Base-by-base conservation (phyloP, 768 basidiomycete genomes). In the Psilocybe tampanensis region DNA sequence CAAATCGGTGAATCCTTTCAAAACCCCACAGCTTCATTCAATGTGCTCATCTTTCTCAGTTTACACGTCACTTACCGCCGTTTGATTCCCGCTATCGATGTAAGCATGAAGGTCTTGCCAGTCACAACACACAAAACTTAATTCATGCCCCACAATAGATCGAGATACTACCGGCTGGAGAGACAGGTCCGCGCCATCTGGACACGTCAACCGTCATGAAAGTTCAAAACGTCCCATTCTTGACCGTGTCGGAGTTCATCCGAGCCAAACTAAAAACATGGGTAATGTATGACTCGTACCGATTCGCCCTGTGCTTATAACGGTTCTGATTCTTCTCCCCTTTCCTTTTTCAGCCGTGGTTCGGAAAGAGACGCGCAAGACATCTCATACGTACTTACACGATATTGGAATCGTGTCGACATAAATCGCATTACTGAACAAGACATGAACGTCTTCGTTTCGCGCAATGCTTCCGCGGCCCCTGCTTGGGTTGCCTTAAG, bases 401-500 rank as follows among this genome's bases (percentile, higher is more conserved):
- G 83, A 54, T 90, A 88, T 66, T 93, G 92, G 91, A 89, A 88
- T 67, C 79, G 81, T 53, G 83, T 94, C 59, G 92, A 94, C 70
- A 85, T 93, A 62, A 94, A 94, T 68, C 89, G 92, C 62, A 87
- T 94, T 57, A 86, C 87, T 23, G 92, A 94, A 70, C 84, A 86
- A 57, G 92, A 94, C 67, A 94, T 94, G 92, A 85, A 84, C 56
- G 78, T 81, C 26, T 94, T 94, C 66, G 86, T 89, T 26, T 66
- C 77, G 13, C 77, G 76, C 34, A 79, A 89, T 64, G 70, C 80
- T 43, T 74, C 79, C n/a, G 89, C 82, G 42, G 84, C 80, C 9
- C 80, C 88, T 18, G 86, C 88, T 6, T 94, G 92, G 92, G 74
- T 76, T 47, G 86, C 90, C 44, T 74, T 94, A 58, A 86, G 84